Conservation (phyloP, 2,329 filamentous ascomycete species). For the Exophiala oligosperma region DNA sequence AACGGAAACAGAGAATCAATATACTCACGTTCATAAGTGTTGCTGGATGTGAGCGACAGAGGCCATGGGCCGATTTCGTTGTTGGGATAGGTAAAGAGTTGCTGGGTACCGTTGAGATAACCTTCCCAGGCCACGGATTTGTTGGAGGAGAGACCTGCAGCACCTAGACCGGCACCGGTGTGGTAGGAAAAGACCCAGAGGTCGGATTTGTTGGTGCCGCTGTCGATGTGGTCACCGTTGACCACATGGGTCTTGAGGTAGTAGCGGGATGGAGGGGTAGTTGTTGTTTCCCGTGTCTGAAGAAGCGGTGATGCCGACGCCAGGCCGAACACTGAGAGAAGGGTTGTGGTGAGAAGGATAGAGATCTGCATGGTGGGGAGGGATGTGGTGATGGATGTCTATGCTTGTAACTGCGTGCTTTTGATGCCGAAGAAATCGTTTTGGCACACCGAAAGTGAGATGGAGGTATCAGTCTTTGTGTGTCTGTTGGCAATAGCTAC, state of each 20-base stretch:
- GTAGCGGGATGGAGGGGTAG: constrained; percentile 18
- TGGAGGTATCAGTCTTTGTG: too few species aligned
- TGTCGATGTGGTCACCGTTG: constrained; percentile 20
- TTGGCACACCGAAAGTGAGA: too few species aligned
- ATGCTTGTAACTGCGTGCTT: too few species aligned
- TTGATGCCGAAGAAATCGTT: background rate
- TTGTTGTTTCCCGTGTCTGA: constrained; percentile 18
- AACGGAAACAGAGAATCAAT: too few species aligned
- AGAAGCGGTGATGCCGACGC: constrained; percentile 18
- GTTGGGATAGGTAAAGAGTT: constrained; percentile 23
- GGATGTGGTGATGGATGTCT: background rate
- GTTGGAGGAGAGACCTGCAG: constrained; percentile 24
- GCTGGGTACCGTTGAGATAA: constrained; percentile 26
- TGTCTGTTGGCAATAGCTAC: too few species aligned
- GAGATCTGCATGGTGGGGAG: constrained; percentile 22
- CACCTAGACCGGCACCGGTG: constrained; percentile 29
- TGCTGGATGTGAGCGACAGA: constrained; percentile 12
- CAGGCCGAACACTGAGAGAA: constrained; percentile 11
- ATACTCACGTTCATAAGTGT: constrained; percentile 26
- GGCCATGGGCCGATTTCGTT: constrained; percentile 28
- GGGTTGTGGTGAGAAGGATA: constrained; percentile 9
- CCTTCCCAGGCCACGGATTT: constrained; percentile 21
- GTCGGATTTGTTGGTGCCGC: constrained; percentile 27
- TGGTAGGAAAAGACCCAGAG: constrained; percentile 29
- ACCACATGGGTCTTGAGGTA: constrained; percentile 25